Conservation (phyloP, 225 moss, liverwort and hornwort genomes). For the Asterella californica region DNA sequence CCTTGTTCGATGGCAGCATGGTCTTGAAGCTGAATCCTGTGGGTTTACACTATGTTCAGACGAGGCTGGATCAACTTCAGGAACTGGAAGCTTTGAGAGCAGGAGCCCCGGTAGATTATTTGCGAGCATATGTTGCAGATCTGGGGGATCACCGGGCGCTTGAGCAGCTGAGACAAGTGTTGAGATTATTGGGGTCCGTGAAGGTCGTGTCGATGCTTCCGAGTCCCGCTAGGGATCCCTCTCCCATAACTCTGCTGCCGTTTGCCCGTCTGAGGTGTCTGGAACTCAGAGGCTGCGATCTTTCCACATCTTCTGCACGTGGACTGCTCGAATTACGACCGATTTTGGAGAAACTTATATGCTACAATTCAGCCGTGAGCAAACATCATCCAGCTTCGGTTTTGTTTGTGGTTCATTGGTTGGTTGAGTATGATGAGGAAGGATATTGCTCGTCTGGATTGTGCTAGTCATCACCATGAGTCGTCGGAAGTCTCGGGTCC, state of each 20-base stretch:
- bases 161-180: conserved; percentile 80
- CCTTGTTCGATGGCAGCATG: conserved; percentile 67
- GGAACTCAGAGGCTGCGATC: conserved; percentile 93
- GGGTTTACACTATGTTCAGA: conserved; percentile 85
- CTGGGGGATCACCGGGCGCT: conserved; percentile 90
- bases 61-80: conserved; percentile 80
- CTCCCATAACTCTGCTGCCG: conserved; percentile 69
- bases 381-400: background rate
- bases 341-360: conserved; percentile 79
- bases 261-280: conserved; percentile 70
- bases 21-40: conserved; percentile 92
- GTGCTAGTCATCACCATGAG: background rate
- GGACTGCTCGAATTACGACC: conserved; percentile 89
- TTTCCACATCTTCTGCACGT: conserved; percentile 79
- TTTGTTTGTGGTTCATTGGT: background rate
- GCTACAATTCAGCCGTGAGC: conserved; percentile 81
- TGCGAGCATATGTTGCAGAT: conserved; percentile 93
- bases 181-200: conserved; percentile 61
- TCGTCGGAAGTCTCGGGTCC: background rate
- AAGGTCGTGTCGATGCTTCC: conserved; percentile 72
- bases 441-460: too few species aligned
- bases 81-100: conserved; percentile 87
- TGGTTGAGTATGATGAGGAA: background rate
- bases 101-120: conserved; percentile 89
- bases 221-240: conserved; percentile 68